Base-by-base conservation (phyloP, 1,284 basidiomycete species). In the Gomphus bonarii region DNA sequence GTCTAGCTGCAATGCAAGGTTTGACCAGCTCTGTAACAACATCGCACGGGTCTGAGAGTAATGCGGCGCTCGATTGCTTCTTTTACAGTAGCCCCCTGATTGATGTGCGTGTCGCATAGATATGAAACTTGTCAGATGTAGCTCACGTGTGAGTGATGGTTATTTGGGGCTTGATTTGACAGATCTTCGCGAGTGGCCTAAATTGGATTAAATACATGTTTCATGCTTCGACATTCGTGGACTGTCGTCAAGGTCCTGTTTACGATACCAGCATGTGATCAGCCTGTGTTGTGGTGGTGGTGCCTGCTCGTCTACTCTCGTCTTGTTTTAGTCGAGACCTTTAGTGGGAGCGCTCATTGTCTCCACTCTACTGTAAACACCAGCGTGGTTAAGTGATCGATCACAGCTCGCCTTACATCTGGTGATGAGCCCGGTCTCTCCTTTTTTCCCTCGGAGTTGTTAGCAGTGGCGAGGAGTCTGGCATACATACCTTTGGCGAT, bases 151-250 rank as follows among this genome's bases (percentile, higher is more conserved):
- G 54, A 54, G 43, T 48, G 28, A 49, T 38, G 36, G 36, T 28
- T 25, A 18, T 58, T 25, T 47, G 54, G 48, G 40, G 42, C 9
- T 67, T 63, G 44, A 65, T 35, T 70, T 35, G 49, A 22, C 69
- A 79, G 72, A 79, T 77, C 58, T 75, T 76, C 64, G 71, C 71
- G 36, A 72, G 72, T 33, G 74, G 72, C 43, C 65, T 67, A 33
- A 70, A 72, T 35, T 76, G 73, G 73, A 59, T 54, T 72, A 25
- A 71, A 58, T 74, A 75, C 61, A 69, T 77, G 61, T 67, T 67
- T 20, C 61, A 74, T 47, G 73, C 72, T 28, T 74, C 74, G 63
- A 65, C 65, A 38, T 65, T 76, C 53, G 70, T 75, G 43, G 66
- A 22, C 3, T 43, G 8, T 43, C 20, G 16, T 25, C 7, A 22